Conservation (phyloP, 129 eudicot genomes). For the carrot (Daucus carota) region DNA sequence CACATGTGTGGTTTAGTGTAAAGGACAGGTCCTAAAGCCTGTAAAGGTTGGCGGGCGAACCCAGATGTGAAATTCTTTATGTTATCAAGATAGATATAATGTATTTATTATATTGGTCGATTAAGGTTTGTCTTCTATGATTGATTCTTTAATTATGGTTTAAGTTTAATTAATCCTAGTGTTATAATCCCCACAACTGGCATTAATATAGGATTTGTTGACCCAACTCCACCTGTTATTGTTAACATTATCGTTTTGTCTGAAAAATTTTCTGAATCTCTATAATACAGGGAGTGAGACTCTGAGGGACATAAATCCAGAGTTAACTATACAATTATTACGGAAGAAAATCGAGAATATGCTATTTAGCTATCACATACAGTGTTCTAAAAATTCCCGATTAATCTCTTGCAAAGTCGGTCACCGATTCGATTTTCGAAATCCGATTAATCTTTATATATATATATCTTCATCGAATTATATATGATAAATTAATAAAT, state of each 20-base stretch:
- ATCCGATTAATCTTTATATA: too few relatives aligned
- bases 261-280: not conserved
- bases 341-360: not conserved
- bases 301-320: too few relatives aligned
- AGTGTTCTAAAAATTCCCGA: too few relatives aligned
- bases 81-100: not conserved
- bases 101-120: not conserved
- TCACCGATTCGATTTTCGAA: too few relatives aligned
- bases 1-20: constrained; percentile 5
- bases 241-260: not conserved
- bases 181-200: constrained; percentile 12
- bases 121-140: constrained; percentile 7
- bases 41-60: constrained; percentile 8
- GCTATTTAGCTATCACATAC: not conserved
- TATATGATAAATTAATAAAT: too few relatives aligned
- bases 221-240: not conserved
- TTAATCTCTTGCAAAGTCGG: too few relatives aligned
- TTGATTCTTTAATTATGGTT: not conserved
- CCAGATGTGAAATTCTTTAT: constrained; percentile 10
- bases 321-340: too few relatives aligned
- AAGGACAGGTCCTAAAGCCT: constrained; percentile 8
- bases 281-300: too few relatives aligned
- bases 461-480: too few relatives aligned
- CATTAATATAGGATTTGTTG: constrained; percentile 9
- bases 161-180: not conserved